phyloP scores from a whole-genome alignment of 257 asterid species.

The Forsythia suspensa region DNA sequence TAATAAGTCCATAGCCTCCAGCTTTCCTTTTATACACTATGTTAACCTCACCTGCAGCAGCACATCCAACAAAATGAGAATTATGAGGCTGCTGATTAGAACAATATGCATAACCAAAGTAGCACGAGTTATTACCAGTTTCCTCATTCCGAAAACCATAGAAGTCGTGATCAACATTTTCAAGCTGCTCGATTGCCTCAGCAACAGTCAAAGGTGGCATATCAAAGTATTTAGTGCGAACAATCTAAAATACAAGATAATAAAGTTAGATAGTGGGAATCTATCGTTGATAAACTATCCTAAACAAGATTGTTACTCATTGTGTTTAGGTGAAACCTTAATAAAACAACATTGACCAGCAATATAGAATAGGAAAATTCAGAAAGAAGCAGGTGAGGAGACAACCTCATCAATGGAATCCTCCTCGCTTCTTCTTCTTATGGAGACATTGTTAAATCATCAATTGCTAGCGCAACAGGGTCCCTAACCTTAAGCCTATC shows the following conservation, averaged over 20 bases:
- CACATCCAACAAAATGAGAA: not conserved
- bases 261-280: not conserved
- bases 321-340: not conserved
- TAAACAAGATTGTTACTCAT: not conserved
- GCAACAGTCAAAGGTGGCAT: conserved; percentile 83
- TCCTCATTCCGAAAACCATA: conserved; percentile 88
- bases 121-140: conserved; percentile 45
- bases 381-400: conserved; percentile 8
- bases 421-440: conserved; percentile 24
- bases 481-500: conserved; percentile 69
- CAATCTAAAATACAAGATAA: conserved; percentile 46
- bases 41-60: conserved; percentile 73
- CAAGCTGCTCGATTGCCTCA: conserved; percentile 96
- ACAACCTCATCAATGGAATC: conserved; percentile 58
- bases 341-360: not conserved
- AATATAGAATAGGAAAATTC: not conserved
- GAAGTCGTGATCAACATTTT: conserved; percentile 86
- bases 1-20: conserved; percentile 86
- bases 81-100: not conserved
- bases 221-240: conserved; percentile 84
- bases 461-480: conserved; percentile 31
- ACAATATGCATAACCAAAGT: not conserved
- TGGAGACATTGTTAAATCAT: conserved; percentile 10
- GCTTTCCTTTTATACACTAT: conserved; percentile 69
- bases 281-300: not conserved